Evolutionary conservation across 129 eudicot genomes (phyloP).

Genomic region (Flaveria ramosissima): DNA sequence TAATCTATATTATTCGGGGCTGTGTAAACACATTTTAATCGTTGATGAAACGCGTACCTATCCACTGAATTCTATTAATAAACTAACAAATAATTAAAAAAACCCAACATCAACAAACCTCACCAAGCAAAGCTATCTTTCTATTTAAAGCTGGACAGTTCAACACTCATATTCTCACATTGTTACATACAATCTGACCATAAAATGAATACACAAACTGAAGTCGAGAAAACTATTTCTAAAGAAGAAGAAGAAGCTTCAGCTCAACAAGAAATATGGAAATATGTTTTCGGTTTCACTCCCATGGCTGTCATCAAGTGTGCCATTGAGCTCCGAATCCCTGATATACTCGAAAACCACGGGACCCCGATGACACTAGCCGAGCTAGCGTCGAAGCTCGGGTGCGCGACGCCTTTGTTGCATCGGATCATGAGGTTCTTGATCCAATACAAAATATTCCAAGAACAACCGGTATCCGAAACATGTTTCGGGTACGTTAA

Average conservation of each 20-base stretch:
- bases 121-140: neutral
- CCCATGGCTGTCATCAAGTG: constrained; percentile 10
- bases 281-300: constrained; percentile 2
- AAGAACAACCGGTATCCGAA: neutral
- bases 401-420: neutral
- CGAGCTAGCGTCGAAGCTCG: neutral
- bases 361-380: neutral
- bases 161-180: neutral
- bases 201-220: neutral
- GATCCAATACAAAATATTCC: neutral
- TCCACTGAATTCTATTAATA: too few relatives aligned
- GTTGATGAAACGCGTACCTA: too few relatives aligned
- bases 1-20: too few relatives aligned
- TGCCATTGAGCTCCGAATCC: neutral
- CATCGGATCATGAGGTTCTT: constrained; percentile 3
- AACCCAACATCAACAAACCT: too few relatives aligned
- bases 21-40: too few relatives aligned
- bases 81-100: too few relatives aligned
- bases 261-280: constrained; percentile 2
- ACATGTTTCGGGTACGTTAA: neutral
- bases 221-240: neutral
- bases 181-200: neutral
- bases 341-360: neutral
- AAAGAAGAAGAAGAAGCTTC: neutral
- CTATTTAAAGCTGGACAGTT: neutral